Base-by-base conservation (phyloP, 495 filamentous ascomycete species). In the Penicillium pancosmium region DNA sequence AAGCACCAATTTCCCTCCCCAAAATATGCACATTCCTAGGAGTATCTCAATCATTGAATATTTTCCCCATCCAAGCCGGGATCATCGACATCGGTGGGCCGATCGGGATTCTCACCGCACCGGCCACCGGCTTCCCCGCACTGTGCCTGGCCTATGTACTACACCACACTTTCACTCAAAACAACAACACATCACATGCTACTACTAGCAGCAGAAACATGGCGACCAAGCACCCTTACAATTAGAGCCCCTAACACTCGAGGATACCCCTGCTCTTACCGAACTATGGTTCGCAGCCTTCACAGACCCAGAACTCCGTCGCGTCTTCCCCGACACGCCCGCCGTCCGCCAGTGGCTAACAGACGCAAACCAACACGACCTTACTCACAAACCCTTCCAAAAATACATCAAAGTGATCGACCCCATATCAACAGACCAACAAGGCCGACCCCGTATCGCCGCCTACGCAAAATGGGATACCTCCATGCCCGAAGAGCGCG, bases 401-500 rank as follows among this genome's bases (percentile, higher is more conserved):
- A 27, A 53, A 23, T 66, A 64, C 44, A 31, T 65, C 19, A 66
- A 66, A 31, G 56, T 66, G 1, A 33, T 66, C 12, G 67, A 69
- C n/a, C 15, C 47, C 3, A 25, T 16, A 13, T 27, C 49, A 38
- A 36, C 7, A 5, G 41, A 59, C 18, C n/a, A 47, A 11, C 21
- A 59, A 16, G 57, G 50, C 19, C 25, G 50, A 19, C 27, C 53
- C 10, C 38, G 41, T 19, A 31, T 68, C 3, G 51, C 65, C 15
- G 60, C 66, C 18, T 66, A 62, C 31, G 66, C 58, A 13, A 68
- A 68, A 57, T 68, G 66, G 66, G 63, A 66, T 36, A 40, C 63
- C 5, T 27, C 49, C 10, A 35, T 31, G 21, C 35, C 60, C 6
- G 41, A 57, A n/a, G 31, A 56, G 4, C 56, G 61, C 4, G 67